phyloP scores from a whole-genome alignment of 495 filamentous ascomycete species.

The Xylaria curta region DNA sequence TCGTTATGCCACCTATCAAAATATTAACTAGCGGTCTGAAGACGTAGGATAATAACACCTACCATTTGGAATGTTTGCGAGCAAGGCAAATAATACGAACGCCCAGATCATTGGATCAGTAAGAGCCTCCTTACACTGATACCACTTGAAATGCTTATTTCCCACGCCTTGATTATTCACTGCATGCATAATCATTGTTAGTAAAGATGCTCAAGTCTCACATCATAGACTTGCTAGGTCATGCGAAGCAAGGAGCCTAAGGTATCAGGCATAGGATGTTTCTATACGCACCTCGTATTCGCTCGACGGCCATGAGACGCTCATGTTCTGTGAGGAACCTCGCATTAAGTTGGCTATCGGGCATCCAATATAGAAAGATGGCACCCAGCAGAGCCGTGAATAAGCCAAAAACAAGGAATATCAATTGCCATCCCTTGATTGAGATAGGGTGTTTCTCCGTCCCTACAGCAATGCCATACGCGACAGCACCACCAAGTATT shows the following conservation, averaged over 20 bases:
- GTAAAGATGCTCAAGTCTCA: not conserved
- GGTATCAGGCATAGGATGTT: not conserved
- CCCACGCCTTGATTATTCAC: slow-evolving; percentile 72
- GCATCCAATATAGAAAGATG: slow-evolving; percentile 67
- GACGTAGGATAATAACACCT: slow-evolving; percentile 3
- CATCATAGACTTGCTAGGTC: not conserved
- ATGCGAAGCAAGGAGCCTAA: not conserved
- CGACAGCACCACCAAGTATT: slow-evolving; percentile 67
- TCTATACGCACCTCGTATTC: slow-evolving; percentile 50
- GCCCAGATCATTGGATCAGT: slow-evolving; percentile 57
- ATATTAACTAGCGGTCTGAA: not conserved
- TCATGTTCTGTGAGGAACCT: slow-evolving; percentile 70
- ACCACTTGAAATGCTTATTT: slow-evolving; percentile 70
- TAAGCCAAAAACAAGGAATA: slow-evolving; percentile 71
- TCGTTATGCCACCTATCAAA: slow-evolving; percentile 63
- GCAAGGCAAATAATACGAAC: slow-evolving; percentile 67
- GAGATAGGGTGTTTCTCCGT: slow-evolving; percentile 56
- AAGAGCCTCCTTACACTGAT: slow-evolving; percentile 64
- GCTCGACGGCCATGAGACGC: slow-evolving; percentile 62
- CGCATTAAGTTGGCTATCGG: slow-evolving; percentile 73
- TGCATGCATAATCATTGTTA: too few species aligned
- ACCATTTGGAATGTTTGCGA: slow-evolving; percentile 69
- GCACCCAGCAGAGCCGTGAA: slow-evolving; percentile 64
- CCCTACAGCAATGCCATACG: slow-evolving; percentile 70
- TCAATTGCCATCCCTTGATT: slow-evolving; percentile 70